Conservation (phyloP, 75 land plant species). For the Pinus albicaulis region DNA sequence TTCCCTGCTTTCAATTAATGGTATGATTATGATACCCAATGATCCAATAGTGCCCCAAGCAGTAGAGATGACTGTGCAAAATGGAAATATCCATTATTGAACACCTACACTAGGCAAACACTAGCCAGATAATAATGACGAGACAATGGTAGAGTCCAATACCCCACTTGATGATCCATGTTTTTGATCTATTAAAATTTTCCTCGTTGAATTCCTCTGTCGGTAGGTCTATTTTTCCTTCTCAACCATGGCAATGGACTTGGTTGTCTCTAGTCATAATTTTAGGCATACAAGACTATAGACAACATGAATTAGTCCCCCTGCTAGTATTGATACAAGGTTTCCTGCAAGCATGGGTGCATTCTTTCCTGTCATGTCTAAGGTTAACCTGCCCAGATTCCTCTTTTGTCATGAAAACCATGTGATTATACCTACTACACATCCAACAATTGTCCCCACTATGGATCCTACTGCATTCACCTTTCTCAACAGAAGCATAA, state of each 20-base stretch:
- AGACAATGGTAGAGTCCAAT: conserved; percentile 73
- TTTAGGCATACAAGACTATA: conserved; percentile 79
- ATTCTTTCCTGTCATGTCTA: no score
- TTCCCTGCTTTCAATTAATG: conserved; percentile 83
- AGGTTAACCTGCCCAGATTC: no score
- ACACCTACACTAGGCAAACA: no score
- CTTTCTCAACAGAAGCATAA: no score
- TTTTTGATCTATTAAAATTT: conserved; percentile 56
- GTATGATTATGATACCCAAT: conserved; percentile 79
- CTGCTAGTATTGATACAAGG: conserved; percentile 81
- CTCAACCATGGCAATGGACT: conserved; percentile 76
- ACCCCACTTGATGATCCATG: conserved; percentile 97
- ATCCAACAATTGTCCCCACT: no score
- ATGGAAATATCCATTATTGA: conserved; percentile 80
- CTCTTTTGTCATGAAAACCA: no score
- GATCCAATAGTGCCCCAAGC: conserved; percentile 97
- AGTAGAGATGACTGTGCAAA: conserved; percentile 94
- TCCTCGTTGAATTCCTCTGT: conserved; percentile 75
- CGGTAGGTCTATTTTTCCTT: conserved; percentile 62
- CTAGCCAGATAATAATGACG: conserved; percentile 88
- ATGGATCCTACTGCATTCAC: no score
- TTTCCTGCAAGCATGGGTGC: conserved; percentile 99
- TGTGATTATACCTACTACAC: no score
- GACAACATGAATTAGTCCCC: conserved; percentile 72
- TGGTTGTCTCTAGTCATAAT: conserved; percentile 88